These are phyloP conservation scores for Chenopodium formosanum DNA, from an alignment of 148 eudicot species.

Conservation along the genomic window DNA sequence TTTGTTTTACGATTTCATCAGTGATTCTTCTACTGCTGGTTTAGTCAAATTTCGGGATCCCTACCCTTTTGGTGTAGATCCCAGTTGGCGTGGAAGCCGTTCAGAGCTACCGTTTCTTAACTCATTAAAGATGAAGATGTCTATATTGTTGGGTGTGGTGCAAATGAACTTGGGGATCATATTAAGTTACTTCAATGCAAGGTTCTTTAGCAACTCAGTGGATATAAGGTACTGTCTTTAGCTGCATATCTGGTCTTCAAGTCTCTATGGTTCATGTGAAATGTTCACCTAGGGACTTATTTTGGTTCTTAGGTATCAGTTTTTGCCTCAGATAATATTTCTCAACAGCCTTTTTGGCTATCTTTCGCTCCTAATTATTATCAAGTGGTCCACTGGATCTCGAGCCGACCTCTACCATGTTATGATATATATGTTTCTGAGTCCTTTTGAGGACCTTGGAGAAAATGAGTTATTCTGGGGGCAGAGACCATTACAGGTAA, in stretches of 20 bases:
- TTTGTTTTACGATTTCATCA: slow-evolving; percentile 23
- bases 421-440: slow-evolving; percentile 98
- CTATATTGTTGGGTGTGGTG: slow-evolving; percentile 80
- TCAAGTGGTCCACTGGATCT: slow-evolving; percentile 99
- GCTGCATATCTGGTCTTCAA: slow-evolving; percentile 17
- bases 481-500: slow-evolving; percentile 85
- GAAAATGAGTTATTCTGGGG: slow-evolving; percentile 98
- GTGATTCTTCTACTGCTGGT: slow-evolving; percentile 77
- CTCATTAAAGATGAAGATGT: slow-evolving; percentile 99
- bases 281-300: slow-evolving; percentile 17
- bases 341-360: slow-evolving; percentile 99
- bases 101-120: slow-evolving; percentile 94
- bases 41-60: slow-evolving; percentile 75
- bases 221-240: slow-evolving; percentile 66
- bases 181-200: slow-evolving; percentile 89
- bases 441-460: slow-evolving; percentile 93
- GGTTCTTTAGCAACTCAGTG: slow-evolving; percentile 69
- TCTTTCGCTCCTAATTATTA: slow-evolving; percentile 79
- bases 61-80: slow-evolving; percentile 99
- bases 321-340: slow-evolving; percentile 94
- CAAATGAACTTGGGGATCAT: slow-evolving; percentile 98
- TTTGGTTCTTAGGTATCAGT: slow-evolving; percentile 73
- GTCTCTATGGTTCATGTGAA: slow-evolving; percentile 3
- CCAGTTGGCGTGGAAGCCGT: slow-evolving; percentile 99
- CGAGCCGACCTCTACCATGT: slow-evolving; percentile 98